These are phyloP conservation scores for Phytophthora uliginosa DNA, from an alignment of 352 stramenopile species.

Conservation along the genomic window DNA sequence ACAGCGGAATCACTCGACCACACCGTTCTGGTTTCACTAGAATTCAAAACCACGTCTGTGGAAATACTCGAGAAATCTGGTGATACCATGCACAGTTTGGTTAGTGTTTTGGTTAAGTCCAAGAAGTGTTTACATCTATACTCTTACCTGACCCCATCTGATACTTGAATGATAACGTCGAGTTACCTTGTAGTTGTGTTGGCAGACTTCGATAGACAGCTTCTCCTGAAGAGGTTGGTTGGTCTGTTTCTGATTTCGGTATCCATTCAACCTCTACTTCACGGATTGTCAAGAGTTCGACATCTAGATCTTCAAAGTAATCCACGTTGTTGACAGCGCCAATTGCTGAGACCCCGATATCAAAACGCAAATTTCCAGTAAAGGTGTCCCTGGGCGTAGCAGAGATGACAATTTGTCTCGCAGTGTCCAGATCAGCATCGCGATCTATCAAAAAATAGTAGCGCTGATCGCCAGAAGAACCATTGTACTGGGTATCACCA, in stretches of 20 bases:
- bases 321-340: background rate
- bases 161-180: conserved; percentile 46
- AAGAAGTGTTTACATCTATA: background rate
- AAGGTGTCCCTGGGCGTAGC: conserved; percentile 31
- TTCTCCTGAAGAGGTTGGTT: background rate
- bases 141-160: conserved; percentile 44
- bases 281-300: conserved; percentile 17
- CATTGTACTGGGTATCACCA: conserved; percentile 10
- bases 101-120: background rate
- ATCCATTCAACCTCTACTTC: conserved; percentile 46
- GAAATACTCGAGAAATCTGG: conserved; percentile 52
- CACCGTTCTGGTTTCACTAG: conserved; percentile 15
- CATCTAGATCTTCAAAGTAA: conserved; percentile 27
- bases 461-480: conserved; percentile 10
- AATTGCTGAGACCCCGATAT: conserved; percentile 27
- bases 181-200: conserved; percentile 27
- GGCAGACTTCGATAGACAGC: conserved; percentile 44
- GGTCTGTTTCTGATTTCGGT: conserved; percentile 6
- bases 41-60: conserved; percentile 47
- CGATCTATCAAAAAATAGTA: conserved; percentile 24
- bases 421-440: conserved; percentile 14
- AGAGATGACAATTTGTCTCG: conserved; percentile 23
- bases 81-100: background rate
- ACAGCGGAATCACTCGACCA: conserved; percentile 47
- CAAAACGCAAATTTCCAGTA: conserved; percentile 30